Evolutionary conservation across 176 grass and related monocot genomes (phyloP).

Genomic region (Calamus simplicifolius): DNA sequence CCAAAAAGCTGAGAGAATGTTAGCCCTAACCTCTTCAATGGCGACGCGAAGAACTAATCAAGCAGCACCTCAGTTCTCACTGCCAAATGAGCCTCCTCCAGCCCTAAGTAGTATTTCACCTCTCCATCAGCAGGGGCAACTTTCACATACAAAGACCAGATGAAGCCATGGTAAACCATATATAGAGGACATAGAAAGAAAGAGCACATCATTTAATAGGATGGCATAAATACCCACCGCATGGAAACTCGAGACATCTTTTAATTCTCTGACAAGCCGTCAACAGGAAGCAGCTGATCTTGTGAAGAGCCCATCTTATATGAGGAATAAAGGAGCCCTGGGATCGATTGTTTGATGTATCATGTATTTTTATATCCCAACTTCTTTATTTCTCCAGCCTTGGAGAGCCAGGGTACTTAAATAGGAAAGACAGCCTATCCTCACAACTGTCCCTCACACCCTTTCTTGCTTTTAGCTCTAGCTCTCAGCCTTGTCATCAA

Average conservation of each 20-base stretch:
- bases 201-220: background rate
- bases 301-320: background rate
- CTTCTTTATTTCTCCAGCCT: background rate
- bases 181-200: background rate
- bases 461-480: constrained; percentile 52
- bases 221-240: background rate
- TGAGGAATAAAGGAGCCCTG: constrained; percentile 26
- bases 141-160: background rate
- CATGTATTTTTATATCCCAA: no score
- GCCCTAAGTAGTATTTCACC: no score
- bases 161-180: background rate
- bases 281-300: background rate
- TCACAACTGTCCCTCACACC: constrained; percentile 44
- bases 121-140: no score
- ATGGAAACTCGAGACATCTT: background rate
- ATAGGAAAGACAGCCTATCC: constrained; percentile 49
- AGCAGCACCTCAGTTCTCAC: no score
- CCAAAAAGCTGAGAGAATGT: background rate
- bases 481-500: constrained; percentile 31
- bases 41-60: background rate
- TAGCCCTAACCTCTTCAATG: background rate
- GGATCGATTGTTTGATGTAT: background rate
- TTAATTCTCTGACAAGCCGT: constrained; percentile 10
- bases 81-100: no score
- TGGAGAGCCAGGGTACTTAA: constrained; percentile 30